Percentiles rank a stretch among this genome's conserved stretches.
Conservation (phyloP, 2,329 filamentous ascomycete species). For the Nothopassalora personata region DNA sequence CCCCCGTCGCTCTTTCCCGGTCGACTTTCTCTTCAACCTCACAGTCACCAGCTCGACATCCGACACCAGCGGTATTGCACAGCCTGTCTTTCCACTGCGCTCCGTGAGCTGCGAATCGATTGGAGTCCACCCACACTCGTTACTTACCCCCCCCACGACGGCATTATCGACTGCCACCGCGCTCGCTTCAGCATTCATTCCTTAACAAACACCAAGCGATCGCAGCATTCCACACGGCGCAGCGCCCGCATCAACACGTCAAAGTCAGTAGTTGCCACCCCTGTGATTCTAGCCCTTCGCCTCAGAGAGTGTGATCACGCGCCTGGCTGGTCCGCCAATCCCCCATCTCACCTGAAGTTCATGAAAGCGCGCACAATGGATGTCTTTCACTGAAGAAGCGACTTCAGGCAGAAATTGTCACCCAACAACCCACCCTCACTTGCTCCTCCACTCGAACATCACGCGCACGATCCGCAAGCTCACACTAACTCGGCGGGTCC, state of each 20-base stretch:
- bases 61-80: background rate
- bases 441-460: constrained; percentile 10
- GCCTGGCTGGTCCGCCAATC: background rate
- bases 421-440: background rate
- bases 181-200: constrained; percentile 11
- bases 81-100: background rate
- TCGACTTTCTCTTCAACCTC: background rate
- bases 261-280: background rate
- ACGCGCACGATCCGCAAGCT: background rate
- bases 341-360: background rate
- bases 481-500: constrained; percentile 14
- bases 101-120: constrained; percentile 4
- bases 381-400: background rate
- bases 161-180: background rate
- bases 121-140: constrained; percentile 11
- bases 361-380: constrained; percentile 5
- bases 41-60: background rate
- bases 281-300: constrained; percentile 9
- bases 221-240: constrained; percentile 17
- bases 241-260: background rate
- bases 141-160: constrained; percentile 2
- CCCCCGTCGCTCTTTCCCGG: background rate
- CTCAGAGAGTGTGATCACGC: background rate
- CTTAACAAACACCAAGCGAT: constrained; percentile 6
- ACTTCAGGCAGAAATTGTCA: background rate